Conservation (phyloP, 2,329 filamentous ascomycete species). For the Aspergillus fumigatiaffinis region DNA sequence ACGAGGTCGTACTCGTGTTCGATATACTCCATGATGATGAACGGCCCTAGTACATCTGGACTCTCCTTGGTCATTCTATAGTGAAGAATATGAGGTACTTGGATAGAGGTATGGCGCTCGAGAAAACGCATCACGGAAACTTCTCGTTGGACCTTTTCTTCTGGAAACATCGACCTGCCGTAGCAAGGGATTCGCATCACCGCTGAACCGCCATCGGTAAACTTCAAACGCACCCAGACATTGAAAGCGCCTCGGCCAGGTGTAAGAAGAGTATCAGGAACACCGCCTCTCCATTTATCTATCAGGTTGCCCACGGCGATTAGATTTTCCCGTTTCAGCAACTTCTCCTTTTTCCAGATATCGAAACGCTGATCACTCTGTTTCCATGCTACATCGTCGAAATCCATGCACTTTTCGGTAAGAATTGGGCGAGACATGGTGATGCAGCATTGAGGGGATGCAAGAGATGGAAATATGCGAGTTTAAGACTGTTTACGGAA, state of each 20-base stretch:
- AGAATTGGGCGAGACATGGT: too few relatives aligned
- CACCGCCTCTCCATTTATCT: too few relatives aligned
- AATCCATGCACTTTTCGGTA: neutral
- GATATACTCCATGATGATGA: constrained; percentile 30
- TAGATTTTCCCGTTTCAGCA: too few relatives aligned
- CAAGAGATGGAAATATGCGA: too few relatives aligned
- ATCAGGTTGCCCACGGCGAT: too few relatives aligned
- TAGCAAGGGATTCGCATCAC: constrained; percentile 12
- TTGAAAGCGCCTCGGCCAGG: constrained; percentile 12
- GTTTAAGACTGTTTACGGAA: too few relatives aligned
- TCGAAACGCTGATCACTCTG: neutral
- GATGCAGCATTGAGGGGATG: too few relatives aligned
- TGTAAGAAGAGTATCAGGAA: too few relatives aligned
- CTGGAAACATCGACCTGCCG: constrained; percentile 11
- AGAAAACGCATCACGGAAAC: neutral
- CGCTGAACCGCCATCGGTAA: constrained; percentile 8
- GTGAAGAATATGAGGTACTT: neutral
- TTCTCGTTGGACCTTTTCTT: constrained; percentile 14
- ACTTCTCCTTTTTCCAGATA: neutral
- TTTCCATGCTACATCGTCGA: constrained; percentile 1
- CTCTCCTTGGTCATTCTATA: neutral
- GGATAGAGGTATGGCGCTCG: neutral
- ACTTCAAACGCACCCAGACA: constrained; percentile 12
- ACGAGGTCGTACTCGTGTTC: neutral
- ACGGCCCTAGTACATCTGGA: constrained; percentile 21